These are phyloP conservation scores for Boletus pseudo-olivaceus DNA, from an alignment of 768 basidiomycete genomes.

Conservation along the genomic window DNA sequence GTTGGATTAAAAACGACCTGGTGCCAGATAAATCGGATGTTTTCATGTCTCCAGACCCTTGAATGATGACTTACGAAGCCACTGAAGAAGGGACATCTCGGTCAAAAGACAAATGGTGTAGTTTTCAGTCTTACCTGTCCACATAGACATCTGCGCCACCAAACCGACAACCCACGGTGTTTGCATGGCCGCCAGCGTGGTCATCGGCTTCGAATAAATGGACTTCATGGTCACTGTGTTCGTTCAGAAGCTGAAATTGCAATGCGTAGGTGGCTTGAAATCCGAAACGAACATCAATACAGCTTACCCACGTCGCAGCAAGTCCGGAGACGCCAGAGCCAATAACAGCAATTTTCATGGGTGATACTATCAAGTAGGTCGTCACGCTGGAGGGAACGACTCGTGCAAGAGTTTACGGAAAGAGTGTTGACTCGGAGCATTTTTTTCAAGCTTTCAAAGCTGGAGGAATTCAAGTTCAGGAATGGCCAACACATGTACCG, in stretches of 20 bases:
- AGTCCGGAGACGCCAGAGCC: slow-evolving; percentile 81
- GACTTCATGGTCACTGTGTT: slow-evolving; percentile 69
- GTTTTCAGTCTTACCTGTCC: slow-evolving; percentile 56
- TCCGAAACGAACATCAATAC: no score
- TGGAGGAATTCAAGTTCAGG: neutral
- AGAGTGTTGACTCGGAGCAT: no score
- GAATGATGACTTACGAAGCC: slow-evolving; percentile 47
- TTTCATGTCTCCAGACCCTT: neutral
- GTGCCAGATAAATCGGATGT: neutral
- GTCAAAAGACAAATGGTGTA: neutral
- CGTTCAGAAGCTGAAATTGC: slow-evolving; percentile 56
- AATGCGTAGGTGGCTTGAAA: neutral
- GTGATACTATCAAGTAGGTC: neutral
- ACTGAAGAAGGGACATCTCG: slow-evolving; percentile 27
- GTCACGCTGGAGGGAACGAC: neutral
- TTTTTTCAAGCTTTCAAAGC: neutral
- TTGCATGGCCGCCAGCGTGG: slow-evolving; percentile 72
- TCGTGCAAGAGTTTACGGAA: neutral
- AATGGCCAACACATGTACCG: neutral
- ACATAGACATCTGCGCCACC: slow-evolving; percentile 48
- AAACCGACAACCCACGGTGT: slow-evolving; percentile 58
- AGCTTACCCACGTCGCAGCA: slow-evolving; percentile 52
- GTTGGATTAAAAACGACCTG: slow-evolving; percentile 75
- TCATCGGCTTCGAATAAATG: slow-evolving; percentile 69
- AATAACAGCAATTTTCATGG: slow-evolving; percentile 59